Conservation (phyloP, 371 early-diverging fungal genomes). For the Mucor racemosus region DNA sequence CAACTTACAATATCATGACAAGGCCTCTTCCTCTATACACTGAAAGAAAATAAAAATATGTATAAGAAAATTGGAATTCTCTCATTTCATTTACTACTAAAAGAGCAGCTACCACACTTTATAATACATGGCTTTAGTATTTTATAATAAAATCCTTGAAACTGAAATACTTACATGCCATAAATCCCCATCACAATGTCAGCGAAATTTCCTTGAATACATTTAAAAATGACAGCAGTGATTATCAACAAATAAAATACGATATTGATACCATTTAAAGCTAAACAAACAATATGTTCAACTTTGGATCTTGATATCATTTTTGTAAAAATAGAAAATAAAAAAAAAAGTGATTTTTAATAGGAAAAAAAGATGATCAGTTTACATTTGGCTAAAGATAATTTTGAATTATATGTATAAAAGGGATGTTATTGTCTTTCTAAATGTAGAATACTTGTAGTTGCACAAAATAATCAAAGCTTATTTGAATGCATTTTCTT, state of each 20-base stretch:
- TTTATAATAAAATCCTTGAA: background rate
- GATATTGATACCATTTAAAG: slow-evolving; percentile 46
- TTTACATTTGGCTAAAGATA: background rate
- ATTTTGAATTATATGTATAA: background rate
- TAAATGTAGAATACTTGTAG: background rate
- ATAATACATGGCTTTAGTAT: background rate
- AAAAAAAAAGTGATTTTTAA: background rate
- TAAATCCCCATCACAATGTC: slow-evolving; percentile 50
- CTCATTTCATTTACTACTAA: slow-evolving; percentile 42
- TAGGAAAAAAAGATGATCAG: background rate
- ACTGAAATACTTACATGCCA: slow-evolving; percentile 38
- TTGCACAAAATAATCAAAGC: slow-evolving; percentile 2
- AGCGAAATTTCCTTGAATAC: slow-evolving; percentile 38
- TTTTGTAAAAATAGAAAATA: no score
- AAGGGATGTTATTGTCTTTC: slow-evolving; percentile 5
- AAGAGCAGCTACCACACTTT: slow-evolving; percentile 40
- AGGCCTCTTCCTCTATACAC: slow-evolving; percentile 45
- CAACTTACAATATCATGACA: slow-evolving; percentile 47
- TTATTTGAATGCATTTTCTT: background rate
- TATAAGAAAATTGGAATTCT: slow-evolving; percentile 27
- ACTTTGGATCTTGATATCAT: slow-evolving; percentile 50
- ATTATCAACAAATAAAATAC: slow-evolving; percentile 39
- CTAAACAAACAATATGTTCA: slow-evolving; percentile 43
- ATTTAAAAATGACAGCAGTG: slow-evolving; percentile 39
- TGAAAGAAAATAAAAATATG: slow-evolving; percentile 40